phyloP scores from a whole-genome alignment of 2,329 filamentous ascomycete species.

The Colletotrichum sp. region DNA sequence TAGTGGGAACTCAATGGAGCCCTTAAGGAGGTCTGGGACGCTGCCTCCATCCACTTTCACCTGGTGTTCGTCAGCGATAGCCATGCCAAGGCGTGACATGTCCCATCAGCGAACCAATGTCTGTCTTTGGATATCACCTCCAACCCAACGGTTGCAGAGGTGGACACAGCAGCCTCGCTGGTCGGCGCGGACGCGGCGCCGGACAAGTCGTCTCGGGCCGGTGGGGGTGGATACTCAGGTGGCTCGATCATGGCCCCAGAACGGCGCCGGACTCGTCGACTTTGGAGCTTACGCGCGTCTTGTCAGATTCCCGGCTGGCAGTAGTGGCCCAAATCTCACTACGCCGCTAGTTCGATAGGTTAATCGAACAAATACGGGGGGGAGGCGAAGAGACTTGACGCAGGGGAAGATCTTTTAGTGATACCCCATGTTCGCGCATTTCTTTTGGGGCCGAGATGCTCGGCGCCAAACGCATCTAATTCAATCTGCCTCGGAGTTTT shows the following conservation, averaged over 20 bases:
- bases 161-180: background rate
- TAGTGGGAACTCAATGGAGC: background rate
- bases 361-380: background rate
- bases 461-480: background rate
- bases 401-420: background rate
- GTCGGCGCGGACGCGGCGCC: conserved; percentile 1
- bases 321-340: background rate
- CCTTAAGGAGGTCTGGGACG: background rate
- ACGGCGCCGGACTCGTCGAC: conserved; percentile 10
- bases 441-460: background rate
- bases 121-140: background rate
- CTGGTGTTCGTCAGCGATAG: background rate
- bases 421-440: background rate
- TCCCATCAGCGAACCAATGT: background rate
- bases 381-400: background rate
- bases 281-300: background rate
- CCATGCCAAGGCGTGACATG: background rate
- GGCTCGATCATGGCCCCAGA: conserved; percentile 12
- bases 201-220: background rate
- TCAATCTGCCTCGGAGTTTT: background rate
- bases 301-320: background rate
- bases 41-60: background rate
- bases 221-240: conserved; percentile 3
- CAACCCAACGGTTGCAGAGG: background rate
- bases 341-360: background rate